Percentiles rank a stretch among this genome's conserved stretches.
Conservation (phyloP, 2,329 filamentous ascomycete genomes). For the Harringtonia aguacate region DNA sequence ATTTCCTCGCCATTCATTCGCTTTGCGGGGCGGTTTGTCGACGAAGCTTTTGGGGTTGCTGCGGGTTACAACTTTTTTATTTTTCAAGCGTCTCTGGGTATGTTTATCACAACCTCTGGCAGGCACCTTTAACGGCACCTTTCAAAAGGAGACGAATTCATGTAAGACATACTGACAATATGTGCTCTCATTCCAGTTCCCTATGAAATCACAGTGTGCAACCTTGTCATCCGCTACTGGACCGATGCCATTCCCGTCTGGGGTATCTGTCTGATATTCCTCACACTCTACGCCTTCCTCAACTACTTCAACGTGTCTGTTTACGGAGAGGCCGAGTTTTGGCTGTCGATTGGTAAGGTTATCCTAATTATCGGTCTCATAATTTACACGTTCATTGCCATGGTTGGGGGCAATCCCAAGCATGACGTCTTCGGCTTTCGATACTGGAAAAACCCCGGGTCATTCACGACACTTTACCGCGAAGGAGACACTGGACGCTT, state of each 20-base stretch:
- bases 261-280: neutral
- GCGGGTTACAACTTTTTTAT: slow-evolving; percentile 33
- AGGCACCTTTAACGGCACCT: no score
- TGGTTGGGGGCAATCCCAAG: slow-evolving; percentile 24
- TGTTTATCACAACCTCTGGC: no score
- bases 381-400: slow-evolving; percentile 34
- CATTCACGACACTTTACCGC: slow-evolving; percentile 22
- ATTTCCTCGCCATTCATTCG: slow-evolving; percentile 54
- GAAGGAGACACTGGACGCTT: slow-evolving; percentile 25
- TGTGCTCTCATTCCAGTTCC: no score
- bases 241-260: slow-evolving; percentile 6
- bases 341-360: slow-evolving; percentile 26
- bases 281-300: slow-evolving; percentile 17
- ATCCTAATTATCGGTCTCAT: slow-evolving; percentile 37
- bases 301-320: slow-evolving; percentile 3
- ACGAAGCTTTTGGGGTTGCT: slow-evolving; percentile 53
- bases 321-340: slow-evolving; percentile 12
- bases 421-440: slow-evolving; percentile 8
- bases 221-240: slow-evolving; percentile 8
- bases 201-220: slow-evolving; percentile 1
- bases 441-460: slow-evolving; percentile 23
- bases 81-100: no score
- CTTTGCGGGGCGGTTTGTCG: slow-evolving; percentile 53
- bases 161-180: no score
- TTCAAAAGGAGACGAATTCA: no score